Percentiles rank a stretch among this genome's conserved stretches.
These are phyloP conservation scores for Jaltomata sinuosa DNA, from an alignment of 257 asterid species.

Conservation along the genomic window DNA sequence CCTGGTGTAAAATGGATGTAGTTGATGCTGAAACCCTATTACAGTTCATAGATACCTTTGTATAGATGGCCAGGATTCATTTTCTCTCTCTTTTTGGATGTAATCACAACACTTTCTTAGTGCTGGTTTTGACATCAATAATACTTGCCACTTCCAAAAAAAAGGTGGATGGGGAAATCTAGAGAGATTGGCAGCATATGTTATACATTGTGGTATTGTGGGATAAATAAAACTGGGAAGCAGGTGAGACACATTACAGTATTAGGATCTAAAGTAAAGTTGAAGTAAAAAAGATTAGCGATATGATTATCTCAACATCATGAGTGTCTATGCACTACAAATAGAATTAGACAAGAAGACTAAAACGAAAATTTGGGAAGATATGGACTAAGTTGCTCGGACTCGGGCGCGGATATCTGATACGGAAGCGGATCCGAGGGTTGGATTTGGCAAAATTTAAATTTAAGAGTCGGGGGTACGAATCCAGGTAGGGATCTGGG, in stretches of 20 bases:
- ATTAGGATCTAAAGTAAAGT: not conserved
- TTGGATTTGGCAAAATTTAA: too few relatives aligned
- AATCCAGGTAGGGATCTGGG: too few relatives aligned
- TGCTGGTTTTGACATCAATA: not conserved
- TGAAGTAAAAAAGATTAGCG: not conserved
- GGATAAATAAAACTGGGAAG: not conserved
- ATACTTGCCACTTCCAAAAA: not conserved
- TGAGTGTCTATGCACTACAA: not conserved
- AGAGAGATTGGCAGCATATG: not conserved
- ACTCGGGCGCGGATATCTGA: too few relatives aligned
- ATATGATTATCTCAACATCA: not conserved
- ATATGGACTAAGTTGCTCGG: too few relatives aligned
- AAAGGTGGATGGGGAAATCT: not conserved
- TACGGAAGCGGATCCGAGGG: too few relatives aligned
- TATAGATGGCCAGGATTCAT: not conserved
- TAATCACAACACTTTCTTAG: not conserved
- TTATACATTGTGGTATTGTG: not conserved
- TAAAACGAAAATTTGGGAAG: not conserved
- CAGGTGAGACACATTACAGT: not conserved
- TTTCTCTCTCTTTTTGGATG: not conserved
- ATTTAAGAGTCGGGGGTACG: too few relatives aligned
- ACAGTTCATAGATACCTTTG: not conserved
- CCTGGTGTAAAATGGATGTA: not conserved
- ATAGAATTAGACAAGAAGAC: not conserved
- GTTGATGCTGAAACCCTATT: not conserved